Conservation (phyloP, 495 filamentous ascomycete species). For the Trichoderma parareesei region DNA sequence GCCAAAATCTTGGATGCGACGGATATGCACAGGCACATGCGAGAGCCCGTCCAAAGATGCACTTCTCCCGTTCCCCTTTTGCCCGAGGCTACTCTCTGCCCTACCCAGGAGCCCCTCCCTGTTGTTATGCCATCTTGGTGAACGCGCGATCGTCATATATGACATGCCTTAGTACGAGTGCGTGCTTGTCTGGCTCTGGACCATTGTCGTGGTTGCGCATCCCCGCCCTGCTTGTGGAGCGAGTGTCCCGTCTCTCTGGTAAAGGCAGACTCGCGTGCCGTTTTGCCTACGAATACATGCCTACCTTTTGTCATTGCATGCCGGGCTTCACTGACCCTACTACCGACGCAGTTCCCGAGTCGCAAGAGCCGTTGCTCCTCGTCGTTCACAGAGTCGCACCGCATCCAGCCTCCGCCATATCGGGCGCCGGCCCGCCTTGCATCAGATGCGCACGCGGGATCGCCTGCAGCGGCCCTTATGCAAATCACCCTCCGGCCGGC, state of each 20-base stretch:
- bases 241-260: not conserved
- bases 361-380: not conserved
- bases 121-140: not conserved
- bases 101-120: not conserved
- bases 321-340: no score
- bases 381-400: not conserved
- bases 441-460: slow-evolving; percentile 7
- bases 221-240: not conserved
- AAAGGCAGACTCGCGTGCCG: not conserved
- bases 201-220: not conserved
- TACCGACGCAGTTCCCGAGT: no score
- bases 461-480: slow-evolving; percentile 8
- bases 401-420: slow-evolving; percentile 5
- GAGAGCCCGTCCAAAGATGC: not conserved
- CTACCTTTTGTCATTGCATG: not conserved
- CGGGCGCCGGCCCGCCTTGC: not conserved
- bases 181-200: not conserved
- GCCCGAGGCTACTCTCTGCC: not conserved
- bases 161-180: not conserved
- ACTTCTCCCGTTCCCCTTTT: not conserved
- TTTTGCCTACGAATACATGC: not conserved
- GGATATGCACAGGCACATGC: not conserved
- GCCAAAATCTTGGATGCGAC: not conserved
- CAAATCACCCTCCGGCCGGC: slow-evolving; percentile 4
- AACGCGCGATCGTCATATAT: not conserved